Base-by-base conservation (phyloP, 257 asterid species). In the Osmanthus fragrans region DNA sequence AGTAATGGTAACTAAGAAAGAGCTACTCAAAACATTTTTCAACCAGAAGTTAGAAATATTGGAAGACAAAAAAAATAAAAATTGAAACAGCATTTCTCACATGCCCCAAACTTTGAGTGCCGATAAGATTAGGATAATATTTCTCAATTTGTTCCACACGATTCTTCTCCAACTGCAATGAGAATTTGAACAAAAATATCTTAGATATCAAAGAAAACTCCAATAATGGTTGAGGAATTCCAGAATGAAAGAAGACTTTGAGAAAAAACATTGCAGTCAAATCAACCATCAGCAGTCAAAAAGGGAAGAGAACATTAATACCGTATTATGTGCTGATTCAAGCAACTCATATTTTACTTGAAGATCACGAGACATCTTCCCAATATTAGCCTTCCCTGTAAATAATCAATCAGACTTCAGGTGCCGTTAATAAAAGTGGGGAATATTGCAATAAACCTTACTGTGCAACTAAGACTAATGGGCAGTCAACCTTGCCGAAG, bases 101-200 rank as follows among this genome's bases (percentile, higher is more conserved):
- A 86, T 84, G 96, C 79, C 98, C 97, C 84, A 93, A 90, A 77
- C 84, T 90, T 85, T 93, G 97, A 45, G 97, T 90, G 91, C 92
- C 84, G 83, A 95, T 85, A 73, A 91, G 93, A 86, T 90, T 93
- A 73, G 98, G 97, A 84, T 85, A 96, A 84, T 88, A 86, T 82
- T 89, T 96, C 88, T 96, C 97, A 75, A 93, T 84, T 80, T 92
- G 97, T 77, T 96, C 99, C 54, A 73, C 78, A 36, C 88, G 87
- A 66, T 85, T 92, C 81, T 83, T 91, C 81, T 91, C 92, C 92
- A 94, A 79, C 98, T 96, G 92, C 89, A 82, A 85, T 83, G 75
- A 80, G 82, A 85, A 66, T 75, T 73, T 69, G 83, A 80, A 76
- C 70, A 80, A 51, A 85, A 58, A 49, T 42, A 74, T 23, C 67